Base-by-base conservation (phyloP, 257 asterid species). In the Cinchona pubescens region DNA sequence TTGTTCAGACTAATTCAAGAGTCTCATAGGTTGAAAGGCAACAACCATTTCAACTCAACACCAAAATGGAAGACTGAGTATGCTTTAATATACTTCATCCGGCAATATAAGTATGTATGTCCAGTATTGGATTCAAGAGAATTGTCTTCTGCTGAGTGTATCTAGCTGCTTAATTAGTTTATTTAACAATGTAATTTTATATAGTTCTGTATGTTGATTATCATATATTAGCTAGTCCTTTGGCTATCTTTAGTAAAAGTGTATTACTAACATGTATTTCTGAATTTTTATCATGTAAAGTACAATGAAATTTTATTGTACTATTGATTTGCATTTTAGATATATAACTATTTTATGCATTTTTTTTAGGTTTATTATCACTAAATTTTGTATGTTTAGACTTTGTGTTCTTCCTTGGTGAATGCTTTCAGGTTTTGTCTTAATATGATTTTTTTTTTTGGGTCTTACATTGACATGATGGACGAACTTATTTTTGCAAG, bases 11-110 rank as follows among this genome's bases (percentile, higher is more conserved):
- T 68, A 0, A 56, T 56, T 25, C 34, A 59, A 27, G 34, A 27
- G 69, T 59, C 48, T 73, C 76, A 59, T 45, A 42, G 43, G 76
- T 59, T 43, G 69, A 73, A 45, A 59, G 69, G 48, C 5, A 25
- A 59, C 5, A 25, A 59, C 11, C 27, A 9, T 15, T 3, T 34
- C 7, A 55, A 1, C 59, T 34, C 7, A 55, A 1, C 59, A 46
- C 38, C 42, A 46, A 42, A 67, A 19, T 7, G 25, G 43, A 34
- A 2, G 46, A 8, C 1, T 59, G 7, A 25, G 12, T 59, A 63
- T 32, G 68, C 12, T 32, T 16, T 32, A 16, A 62, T 32, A 19
- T 21, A 9, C 43, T 16, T 63, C 40, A n/a, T 21, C 12, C 53
- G 5, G 37, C 74, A 25, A 49, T 53, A 15, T 38, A 34, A 34